Evolutionary conservation across 1,284 basidiomycete species (phyloP), one percentile per base, ranked within the genome.

Genomic region (Cryptococcus maquisensis): DNA sequence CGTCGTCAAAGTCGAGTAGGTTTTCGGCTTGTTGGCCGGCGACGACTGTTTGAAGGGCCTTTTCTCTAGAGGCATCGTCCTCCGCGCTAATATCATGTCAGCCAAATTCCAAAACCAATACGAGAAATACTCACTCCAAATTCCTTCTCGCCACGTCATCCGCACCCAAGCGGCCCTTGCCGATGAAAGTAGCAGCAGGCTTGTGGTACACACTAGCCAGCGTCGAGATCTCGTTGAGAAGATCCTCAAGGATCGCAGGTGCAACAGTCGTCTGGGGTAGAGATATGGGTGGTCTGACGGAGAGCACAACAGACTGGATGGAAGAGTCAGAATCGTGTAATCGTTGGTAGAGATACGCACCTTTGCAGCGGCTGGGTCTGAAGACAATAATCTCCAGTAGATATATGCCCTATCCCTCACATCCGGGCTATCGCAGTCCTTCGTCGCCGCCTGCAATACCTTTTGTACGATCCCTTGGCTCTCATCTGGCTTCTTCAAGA

Each of bases 401-500:
- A 98, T 95, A 72, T 96, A 98, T 0, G 75, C 96, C 57, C 96
- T 82, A 76, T 99, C 96, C 32, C 96, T 84, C 41, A 97, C 80
- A 78, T 99, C 96, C 6, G 96, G 94, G 70, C 96, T 97, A 73
- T 98, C 95, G 54, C 95, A 86, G 63, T 98, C 90, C 73, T 98
- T 96, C 3, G 96, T 98, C 15, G 93, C 87, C 85, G 91, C 94
- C 73, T 98, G 97, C 38, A 99, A 79, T 12, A 98, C 90, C 67
- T 92, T 93, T 73, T 94, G 92, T 0, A 98, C 93, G 32, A 98
- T 82, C 53, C 86, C 85, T 69, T 95, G 95, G 12, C 90, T 86
- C 26, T 85, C 85, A 44, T 92, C 88, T 0, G 90, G 90, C 64
- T 96, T 93, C 79, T 93, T 93, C 63, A 98, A 84, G 79, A 98